Percentiles rank a stretch among this genome's conserved stretches.
These are phyloP conservation scores for Saccharomycopsis selenospora DNA, from an alignment of 805 yeast species.

Conservation along the genomic window DNA sequence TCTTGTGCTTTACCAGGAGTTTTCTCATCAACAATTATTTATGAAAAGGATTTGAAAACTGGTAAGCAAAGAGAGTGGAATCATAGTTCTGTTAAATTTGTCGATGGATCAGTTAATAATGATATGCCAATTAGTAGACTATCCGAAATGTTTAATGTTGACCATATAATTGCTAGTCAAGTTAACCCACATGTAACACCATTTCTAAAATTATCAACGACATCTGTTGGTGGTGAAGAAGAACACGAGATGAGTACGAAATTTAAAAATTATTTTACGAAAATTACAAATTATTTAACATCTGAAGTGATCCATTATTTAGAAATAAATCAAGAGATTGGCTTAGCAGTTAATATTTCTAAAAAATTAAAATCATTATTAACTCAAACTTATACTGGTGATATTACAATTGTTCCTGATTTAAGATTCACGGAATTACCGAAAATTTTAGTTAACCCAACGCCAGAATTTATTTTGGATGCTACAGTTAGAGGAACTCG, in stretches of 20 bases:
- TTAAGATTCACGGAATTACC: conserved; percentile 50
- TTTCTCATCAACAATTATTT: conserved; percentile 77
- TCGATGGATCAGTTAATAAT: conserved; percentile 94
- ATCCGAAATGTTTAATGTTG: conserved; percentile 95
- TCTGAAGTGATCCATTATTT: conserved; percentile 75
- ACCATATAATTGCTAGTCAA: conserved; percentile 95
- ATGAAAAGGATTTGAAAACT: conserved; percentile 73
- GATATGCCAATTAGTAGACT: conserved; percentile 87
- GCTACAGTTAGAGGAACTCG: conserved; percentile 76
- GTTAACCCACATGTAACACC: conserved; percentile 97
- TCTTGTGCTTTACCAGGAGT: conserved; percentile 92
- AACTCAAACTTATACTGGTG: conserved; percentile 87
- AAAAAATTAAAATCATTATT: conserved; percentile 69
- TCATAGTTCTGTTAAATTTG: conserved; percentile 67
- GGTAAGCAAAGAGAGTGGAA: conserved; percentile 77
- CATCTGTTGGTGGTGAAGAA: conserved; percentile 61
- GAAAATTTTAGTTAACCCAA: conserved; percentile 71
- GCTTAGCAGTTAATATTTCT: conserved; percentile 63
- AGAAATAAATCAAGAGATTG: conserved; percentile 66
- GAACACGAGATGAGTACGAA: conserved; percentile 54
- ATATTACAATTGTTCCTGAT: conserved; percentile 86
- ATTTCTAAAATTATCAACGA: conserved; percentile 58
- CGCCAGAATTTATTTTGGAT: conserved; percentile 63
- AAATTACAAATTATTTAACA: conserved; percentile 49
- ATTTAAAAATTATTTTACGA: conserved; percentile 44